Conservation (phyloP, 1,284 basidiomycete species). For the Moniliophthora roreri region DNA sequence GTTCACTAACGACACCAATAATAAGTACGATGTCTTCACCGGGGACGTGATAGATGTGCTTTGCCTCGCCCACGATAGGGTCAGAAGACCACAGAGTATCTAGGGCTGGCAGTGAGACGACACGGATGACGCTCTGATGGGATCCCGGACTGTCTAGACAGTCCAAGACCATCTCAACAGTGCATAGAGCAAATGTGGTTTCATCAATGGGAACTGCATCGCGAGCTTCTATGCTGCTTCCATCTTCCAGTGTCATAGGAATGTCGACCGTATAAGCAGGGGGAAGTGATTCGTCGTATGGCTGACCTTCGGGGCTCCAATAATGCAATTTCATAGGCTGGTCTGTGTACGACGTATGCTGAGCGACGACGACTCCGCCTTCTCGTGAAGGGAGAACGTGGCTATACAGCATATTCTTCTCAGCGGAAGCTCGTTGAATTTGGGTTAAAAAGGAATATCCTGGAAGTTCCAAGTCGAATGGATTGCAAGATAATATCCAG, state of each 20-base stretch:
- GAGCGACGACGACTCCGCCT: neutral
- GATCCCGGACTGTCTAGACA: neutral
- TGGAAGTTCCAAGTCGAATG: slow-evolving; percentile 1
- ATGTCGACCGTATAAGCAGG: neutral
- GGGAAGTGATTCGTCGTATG: neutral
- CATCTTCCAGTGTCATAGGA: neutral
- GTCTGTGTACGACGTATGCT: neutral
- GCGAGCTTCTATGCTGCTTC: neutral
- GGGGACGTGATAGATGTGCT: neutral
- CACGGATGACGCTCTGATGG: neutral
- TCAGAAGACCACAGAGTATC: neutral
- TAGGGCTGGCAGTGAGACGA: neutral
- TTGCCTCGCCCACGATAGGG: neutral
- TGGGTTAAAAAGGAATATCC: neutral
- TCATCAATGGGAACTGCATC: neutral
- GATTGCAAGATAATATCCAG: slow-evolving; percentile 2
- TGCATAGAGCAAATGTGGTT: neutral
- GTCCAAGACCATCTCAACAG: neutral
- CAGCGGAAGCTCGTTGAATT: neutral
- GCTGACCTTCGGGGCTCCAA: slow-evolving; percentile 2
- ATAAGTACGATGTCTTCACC: neutral
- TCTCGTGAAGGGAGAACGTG: neutral
- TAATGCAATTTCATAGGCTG: neutral
- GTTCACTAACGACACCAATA: neutral
- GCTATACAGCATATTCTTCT: neutral